Evolutionary conservation across 2,329 filamentous ascomycete genomes (phyloP).

Genomic region (Cryphonectria carpinicola): DNA sequence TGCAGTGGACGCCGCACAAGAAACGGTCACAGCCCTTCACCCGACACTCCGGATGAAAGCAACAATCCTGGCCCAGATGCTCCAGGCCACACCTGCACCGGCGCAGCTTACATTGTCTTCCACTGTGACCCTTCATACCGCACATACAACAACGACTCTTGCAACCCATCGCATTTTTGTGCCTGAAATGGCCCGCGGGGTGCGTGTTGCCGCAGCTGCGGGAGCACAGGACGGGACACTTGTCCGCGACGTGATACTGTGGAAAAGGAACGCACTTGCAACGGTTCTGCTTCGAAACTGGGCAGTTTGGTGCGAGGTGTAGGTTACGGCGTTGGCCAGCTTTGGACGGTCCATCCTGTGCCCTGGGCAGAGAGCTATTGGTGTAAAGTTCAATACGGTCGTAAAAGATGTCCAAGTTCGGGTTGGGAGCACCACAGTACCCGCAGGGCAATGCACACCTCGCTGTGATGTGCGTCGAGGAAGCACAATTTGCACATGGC

Average conservation of each 20-base stretch:
- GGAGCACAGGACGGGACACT: constrained; percentile 41
- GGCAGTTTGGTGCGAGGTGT: constrained; percentile 38
- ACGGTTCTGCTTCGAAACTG: constrained; percentile 38
- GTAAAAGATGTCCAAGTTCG: background rate
- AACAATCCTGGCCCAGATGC: constrained; percentile 45
- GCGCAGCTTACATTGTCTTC: constrained; percentile 40
- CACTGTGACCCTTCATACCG: constrained; percentile 42
- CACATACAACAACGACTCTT: constrained; percentile 47
- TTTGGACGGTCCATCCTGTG: background rate
- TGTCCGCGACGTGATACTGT: constrained; percentile 39
- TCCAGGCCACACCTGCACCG: constrained; percentile 41
- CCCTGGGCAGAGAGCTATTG: accelerated
- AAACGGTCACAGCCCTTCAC: constrained; percentile 39
- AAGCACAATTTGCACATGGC: constrained; percentile 39
- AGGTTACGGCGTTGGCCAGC: constrained; percentile 19
- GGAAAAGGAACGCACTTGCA: constrained; percentile 47
- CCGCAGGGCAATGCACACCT: constrained; percentile 39
- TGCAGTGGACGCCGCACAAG: constrained; percentile 42
- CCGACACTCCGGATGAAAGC: constrained; percentile 44
- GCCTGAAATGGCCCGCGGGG: constrained; percentile 35
- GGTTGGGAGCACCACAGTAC: constrained; percentile 38
- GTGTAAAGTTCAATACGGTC: background rate
- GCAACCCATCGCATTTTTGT: constrained; percentile 45
- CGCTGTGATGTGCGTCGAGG: constrained; percentile 33
- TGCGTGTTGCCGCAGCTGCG: constrained; percentile 38